Evolutionary conservation across 306 rosid species (phyloP).

Genomic region (Lotus japonicus): DNA sequence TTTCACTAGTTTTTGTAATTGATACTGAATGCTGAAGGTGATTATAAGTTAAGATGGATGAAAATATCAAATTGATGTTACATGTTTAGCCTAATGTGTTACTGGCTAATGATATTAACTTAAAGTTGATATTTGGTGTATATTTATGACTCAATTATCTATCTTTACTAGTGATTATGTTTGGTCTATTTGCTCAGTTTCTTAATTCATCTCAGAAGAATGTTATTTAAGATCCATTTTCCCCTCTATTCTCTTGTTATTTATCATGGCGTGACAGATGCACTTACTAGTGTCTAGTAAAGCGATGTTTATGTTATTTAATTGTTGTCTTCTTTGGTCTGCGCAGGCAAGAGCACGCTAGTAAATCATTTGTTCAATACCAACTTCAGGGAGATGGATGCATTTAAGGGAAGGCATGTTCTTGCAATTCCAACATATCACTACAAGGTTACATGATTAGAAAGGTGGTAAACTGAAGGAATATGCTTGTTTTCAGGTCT

Average conservation of each 20-base stretch:
- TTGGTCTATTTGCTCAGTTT: not conserved
- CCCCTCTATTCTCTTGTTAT: not conserved
- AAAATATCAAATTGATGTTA: not conserved
- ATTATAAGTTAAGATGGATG: not conserved
- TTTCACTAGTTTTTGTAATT: not conserved
- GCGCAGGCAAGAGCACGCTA: slow-evolving; percentile 86
- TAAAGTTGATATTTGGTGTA: not conserved
- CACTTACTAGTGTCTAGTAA: not conserved
- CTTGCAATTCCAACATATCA: not conserved
- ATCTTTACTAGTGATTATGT: not conserved
- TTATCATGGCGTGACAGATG: not conserved
- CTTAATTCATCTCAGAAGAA: not conserved
- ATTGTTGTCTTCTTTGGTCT: slow-evolving; percentile 11
- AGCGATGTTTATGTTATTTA: not conserved
- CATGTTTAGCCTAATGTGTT: not conserved
- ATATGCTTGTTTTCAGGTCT: slow-evolving; percentile 50
- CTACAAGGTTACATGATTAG: not conserved
- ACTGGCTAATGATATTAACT: not conserved
- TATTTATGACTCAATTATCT: not conserved
- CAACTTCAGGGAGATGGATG: slow-evolving; percentile 90
- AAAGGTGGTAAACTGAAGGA: not conserved
- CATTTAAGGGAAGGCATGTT: slow-evolving; percentile 81
- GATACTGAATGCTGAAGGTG: not conserved
- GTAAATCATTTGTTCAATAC: slow-evolving; percentile 65
- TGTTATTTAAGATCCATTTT: not conserved